Evolutionary conservation across 768 basidiomycete genomes (phyloP).

Genomic region (Tylopilus cervinicoccineus): DNA sequence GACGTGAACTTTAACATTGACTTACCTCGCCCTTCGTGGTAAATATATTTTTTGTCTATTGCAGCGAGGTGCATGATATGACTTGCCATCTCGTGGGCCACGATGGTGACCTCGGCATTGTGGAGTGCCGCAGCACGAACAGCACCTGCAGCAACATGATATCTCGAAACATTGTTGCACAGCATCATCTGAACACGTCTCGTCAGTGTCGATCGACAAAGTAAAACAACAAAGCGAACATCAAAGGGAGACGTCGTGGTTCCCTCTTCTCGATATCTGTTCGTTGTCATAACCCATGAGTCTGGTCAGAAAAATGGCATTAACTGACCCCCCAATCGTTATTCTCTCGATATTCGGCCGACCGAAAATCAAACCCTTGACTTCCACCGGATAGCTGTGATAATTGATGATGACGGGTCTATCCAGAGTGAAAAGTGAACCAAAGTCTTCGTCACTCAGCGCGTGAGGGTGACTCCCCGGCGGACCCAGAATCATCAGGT

Average conservation of each 20-base stretch:
- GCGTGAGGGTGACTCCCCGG: conserved; percentile 76
- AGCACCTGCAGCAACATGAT: conserved; percentile 59
- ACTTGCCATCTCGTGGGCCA: conserved; percentile 55
- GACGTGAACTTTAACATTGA: no score
- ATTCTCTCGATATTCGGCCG: conserved; percentile 47
- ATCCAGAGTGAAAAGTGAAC: conserved; percentile 68
- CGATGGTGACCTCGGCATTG: conserved; percentile 53
- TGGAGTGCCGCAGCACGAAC: conserved; percentile 49
- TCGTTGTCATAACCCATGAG: neutral
- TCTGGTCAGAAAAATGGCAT: neutral
- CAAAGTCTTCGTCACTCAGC: conserved; percentile 56
- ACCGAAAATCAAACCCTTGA: conserved; percentile 63
- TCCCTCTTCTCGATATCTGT: conserved; percentile 62
- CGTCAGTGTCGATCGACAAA: neutral
- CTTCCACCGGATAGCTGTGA: conserved; percentile 75
- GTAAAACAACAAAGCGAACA: conserved; percentile 35
- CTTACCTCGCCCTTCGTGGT: conserved; percentile 53
- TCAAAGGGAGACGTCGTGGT: conserved; percentile 84
- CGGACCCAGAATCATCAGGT: conserved; percentile 77
- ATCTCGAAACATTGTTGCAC: conserved; percentile 64
- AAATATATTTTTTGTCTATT: conserved; percentile 62
- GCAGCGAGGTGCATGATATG: conserved; percentile 55
- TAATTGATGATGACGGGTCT: conserved; percentile 76
- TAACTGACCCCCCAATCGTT: conserved; percentile 46
- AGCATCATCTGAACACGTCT: conserved; percentile 61